These are phyloP conservation scores for Salvia hispanica DNA, from an alignment of 257 asterid genomes.

Conservation along the genomic window DNA sequence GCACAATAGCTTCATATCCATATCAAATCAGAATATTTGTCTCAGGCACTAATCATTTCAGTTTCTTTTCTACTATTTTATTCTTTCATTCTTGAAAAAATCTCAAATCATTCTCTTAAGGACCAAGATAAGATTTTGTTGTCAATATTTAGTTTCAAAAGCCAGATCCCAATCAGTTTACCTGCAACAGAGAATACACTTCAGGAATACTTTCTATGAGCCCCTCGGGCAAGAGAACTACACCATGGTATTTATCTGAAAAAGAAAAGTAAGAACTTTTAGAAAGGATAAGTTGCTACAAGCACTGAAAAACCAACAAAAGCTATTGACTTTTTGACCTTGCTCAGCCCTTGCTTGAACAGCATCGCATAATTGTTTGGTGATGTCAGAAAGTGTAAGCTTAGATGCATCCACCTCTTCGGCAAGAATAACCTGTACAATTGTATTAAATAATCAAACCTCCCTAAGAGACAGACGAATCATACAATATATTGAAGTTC, in stretches of 20 bases:
- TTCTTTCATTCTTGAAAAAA: background rate
- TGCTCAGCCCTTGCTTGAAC: slow-evolving; percentile 91
- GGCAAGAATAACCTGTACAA: slow-evolving; percentile 80
- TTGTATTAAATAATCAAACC: slow-evolving; percentile 23
- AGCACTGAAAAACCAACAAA: too few relatives aligned
- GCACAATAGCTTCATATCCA: too few relatives aligned
- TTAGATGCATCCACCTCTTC: slow-evolving; percentile 99
- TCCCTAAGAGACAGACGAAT: background rate
- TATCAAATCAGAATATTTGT: too few relatives aligned
- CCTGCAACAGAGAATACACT: slow-evolving; percentile 92
- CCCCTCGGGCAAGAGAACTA: slow-evolving; percentile 93
- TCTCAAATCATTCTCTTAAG: background rate
- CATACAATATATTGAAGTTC: too few relatives aligned
- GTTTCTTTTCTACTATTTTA: too few relatives aligned
- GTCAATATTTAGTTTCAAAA: too few relatives aligned
- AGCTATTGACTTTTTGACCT: slow-evolving; percentile 48
- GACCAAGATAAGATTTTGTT: too few relatives aligned
- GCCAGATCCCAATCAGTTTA: slow-evolving; percentile 17
- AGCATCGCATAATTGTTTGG: slow-evolving; percentile 93
- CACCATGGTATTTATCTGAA: slow-evolving; percentile 94
- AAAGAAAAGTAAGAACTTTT: slow-evolving; percentile 26
- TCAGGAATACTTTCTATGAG: slow-evolving; percentile 97
- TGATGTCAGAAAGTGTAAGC: slow-evolving; percentile 94
- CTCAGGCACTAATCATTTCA: too few relatives aligned
- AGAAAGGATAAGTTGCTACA: slow-evolving; percentile 13